Evolutionary conservation across 106 monocot genomes (phyloP).

Genomic region (Dendrobium nobile): DNA sequence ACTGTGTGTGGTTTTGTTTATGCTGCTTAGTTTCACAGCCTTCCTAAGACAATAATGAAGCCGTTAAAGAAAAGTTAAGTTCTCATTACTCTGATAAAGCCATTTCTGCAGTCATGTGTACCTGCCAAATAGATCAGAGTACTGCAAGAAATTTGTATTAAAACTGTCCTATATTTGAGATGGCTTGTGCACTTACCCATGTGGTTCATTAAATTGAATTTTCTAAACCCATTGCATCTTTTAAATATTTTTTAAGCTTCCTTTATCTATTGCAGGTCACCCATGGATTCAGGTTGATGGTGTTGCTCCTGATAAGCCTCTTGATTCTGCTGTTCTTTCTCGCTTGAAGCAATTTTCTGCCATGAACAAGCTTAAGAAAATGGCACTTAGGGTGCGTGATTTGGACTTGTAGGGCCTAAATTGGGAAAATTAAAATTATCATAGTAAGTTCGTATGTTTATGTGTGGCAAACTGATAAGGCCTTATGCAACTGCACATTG

Average conservation of each 20-base stretch:
- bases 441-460: background rate
- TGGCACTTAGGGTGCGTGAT: conserved; percentile 26
- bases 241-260: background rate
- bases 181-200: background rate
- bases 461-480: background rate
- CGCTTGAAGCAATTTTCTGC: conserved; percentile 29
- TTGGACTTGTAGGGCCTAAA: background rate
- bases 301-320: conserved; percentile 26
- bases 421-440: background rate
- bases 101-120: background rate
- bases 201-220: background rate
- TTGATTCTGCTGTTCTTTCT: conserved; percentile 30
- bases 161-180: background rate
- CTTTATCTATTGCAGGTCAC: conserved; percentile 16
- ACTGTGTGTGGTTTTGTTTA: background rate
- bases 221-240: background rate
- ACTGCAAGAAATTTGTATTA: background rate
- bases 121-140: background rate
- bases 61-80: background rate
- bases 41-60: background rate
- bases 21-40: background rate
- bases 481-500: background rate
- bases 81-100: background rate
- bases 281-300: conserved; percentile 30
- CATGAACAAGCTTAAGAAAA: conserved; percentile 32